phyloP scores from a whole-genome alignment of 768 basidiomycete genomes.

The Boletus sp. region DNA sequence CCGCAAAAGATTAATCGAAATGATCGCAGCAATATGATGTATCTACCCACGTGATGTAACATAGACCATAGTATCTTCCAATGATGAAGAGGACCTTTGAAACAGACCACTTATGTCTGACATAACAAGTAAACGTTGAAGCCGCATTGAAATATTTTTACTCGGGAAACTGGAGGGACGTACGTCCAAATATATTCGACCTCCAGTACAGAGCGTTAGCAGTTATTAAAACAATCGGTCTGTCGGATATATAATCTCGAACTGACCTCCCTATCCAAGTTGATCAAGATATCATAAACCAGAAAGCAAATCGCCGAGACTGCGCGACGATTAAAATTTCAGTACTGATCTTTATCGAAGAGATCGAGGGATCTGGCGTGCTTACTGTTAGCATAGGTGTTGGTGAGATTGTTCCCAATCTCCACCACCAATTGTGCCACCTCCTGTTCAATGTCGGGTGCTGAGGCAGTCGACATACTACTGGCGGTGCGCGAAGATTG shows the following conservation, averaged over 20 bases:
- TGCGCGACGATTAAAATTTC: neutral
- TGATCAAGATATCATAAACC: constrained; percentile 1
- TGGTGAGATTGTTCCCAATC: constrained; percentile 1
- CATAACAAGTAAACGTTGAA: neutral
- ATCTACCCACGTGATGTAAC: neutral
- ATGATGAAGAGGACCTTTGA: constrained; percentile 1
- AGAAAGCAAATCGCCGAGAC: neutral
- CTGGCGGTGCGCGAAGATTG: neutral
- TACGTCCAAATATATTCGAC: constrained; percentile 4
- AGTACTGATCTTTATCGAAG: neutral
- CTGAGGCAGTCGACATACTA: neutral
- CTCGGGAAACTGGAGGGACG: neutral
- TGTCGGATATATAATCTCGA: neutral
- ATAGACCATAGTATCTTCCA: constrained; percentile 4
- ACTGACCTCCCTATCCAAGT: constrained; percentile 6
- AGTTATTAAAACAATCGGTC: neutral
- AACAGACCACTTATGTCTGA: neutral
- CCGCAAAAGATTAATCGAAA: neutral
- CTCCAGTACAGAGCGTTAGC: neutral
- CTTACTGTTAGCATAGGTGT: neutral
- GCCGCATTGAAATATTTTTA: neutral
- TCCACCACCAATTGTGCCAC: neutral
- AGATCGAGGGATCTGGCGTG: neutral
- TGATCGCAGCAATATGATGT: neutral
- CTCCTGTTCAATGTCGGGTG: neutral